Conservation (phyloP, 2,329 filamentous ascomycete genomes). For the Aaosphaeria arxii region DNA sequence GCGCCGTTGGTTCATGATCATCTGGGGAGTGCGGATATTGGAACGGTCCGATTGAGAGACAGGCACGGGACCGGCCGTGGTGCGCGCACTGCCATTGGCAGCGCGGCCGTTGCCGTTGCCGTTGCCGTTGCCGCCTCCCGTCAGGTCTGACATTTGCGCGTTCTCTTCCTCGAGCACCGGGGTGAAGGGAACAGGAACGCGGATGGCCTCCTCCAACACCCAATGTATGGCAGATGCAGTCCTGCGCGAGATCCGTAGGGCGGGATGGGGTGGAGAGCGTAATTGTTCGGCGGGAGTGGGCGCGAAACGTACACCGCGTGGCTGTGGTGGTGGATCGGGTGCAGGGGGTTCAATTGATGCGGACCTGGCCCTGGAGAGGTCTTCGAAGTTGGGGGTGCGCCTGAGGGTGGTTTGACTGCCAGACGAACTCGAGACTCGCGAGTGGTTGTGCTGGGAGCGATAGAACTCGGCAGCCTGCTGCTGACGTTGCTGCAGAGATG, state of each 20-base stretch:
- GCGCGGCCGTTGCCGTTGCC: constrained; percentile 56
- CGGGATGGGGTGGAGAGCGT: constrained; percentile 45
- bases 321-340: constrained; percentile 5
- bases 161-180: constrained; percentile 82
- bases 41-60: constrained; percentile 47
- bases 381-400: constrained; percentile 52
- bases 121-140: constrained; percentile 42
- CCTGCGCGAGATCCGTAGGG: constrained; percentile 71
- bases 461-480: constrained; percentile 37
- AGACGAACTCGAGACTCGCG: constrained; percentile 52
- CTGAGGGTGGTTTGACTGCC: constrained; percentile 51
- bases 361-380: constrained; percentile 28
- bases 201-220: constrained; percentile 85
- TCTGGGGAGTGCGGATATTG: constrained; percentile 77
- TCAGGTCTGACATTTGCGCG: constrained; percentile 86
- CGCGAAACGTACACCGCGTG: constrained; percentile 33
- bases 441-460: constrained; percentile 34
- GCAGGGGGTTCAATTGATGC: constrained; percentile 9
- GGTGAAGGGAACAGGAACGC: constrained; percentile 78
- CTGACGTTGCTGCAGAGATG: constrained; percentile 43
- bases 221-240: constrained; percentile 90
- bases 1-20: constrained; percentile 85
- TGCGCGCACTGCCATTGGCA: constrained; percentile 56
- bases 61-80: constrained; percentile 52
- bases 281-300: constrained; percentile 27